These are phyloP conservation scores for Ganoderma multipileum DNA, from an alignment of 1,284 basidiomycete species.

Conservation along the genomic window DNA sequence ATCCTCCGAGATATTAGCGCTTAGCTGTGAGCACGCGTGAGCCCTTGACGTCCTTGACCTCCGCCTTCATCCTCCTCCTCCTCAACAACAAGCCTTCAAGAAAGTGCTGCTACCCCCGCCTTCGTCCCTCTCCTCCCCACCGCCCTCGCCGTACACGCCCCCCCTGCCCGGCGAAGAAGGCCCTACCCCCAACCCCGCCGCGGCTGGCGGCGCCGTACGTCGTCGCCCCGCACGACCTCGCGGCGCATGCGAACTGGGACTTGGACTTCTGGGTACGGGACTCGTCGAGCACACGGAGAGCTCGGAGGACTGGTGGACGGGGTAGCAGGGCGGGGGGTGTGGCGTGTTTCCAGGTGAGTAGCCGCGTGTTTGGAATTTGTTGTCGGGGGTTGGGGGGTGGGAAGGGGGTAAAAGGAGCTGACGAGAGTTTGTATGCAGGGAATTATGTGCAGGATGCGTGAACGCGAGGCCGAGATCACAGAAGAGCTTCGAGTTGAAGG, in stretches of 20 bases:
- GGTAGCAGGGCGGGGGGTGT: constrained; percentile 81
- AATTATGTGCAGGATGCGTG: background rate
- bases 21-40: no score
- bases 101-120: constrained; percentile 55
- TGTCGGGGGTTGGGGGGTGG: background rate
- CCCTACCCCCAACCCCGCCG: constrained; percentile 46
- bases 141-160: constrained; percentile 67
- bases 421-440: background rate
- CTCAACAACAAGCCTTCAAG: constrained; percentile 44
- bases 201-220: constrained; percentile 73
- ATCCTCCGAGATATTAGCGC: constrained; percentile 37
- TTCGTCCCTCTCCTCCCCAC: constrained; percentile 44
- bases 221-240: constrained; percentile 95
- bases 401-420: background rate
- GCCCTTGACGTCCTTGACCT: no score
- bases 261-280: constrained; percentile 93
- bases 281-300: constrained; percentile 86
- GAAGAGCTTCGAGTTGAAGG: no score
- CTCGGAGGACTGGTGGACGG: constrained; percentile 99
- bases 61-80: constrained; percentile 50
- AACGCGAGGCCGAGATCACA: background rate
- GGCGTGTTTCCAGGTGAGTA: constrained; percentile 94
- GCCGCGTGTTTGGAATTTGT: background rate
- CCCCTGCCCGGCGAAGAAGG: constrained; percentile 65
- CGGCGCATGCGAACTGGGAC: constrained; percentile 92